Conservation (phyloP, 1,139 yeast species). For the Diutina neorugosa region DNA sequence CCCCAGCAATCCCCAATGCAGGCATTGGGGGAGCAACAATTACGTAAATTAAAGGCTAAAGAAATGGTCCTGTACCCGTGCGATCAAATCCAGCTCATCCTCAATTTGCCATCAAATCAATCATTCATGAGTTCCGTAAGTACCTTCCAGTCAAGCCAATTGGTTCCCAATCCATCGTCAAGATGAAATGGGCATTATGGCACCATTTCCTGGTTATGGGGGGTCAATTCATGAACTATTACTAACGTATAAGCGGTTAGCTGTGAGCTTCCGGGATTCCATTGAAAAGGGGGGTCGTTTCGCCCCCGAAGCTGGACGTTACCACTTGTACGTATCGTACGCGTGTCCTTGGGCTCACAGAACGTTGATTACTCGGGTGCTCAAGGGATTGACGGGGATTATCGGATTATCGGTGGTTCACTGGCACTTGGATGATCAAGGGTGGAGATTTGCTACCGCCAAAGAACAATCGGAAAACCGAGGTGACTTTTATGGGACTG, state of each 20-base stretch:
- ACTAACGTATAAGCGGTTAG: constrained; percentile 40
- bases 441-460: constrained; percentile 63
- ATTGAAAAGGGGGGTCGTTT: constrained; percentile 53
- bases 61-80: too few species aligned
- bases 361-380: constrained; percentile 58
- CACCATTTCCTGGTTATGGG: too few species aligned
- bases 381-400: constrained; percentile 60
- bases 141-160: too few species aligned
- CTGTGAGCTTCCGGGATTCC: constrained; percentile 38
- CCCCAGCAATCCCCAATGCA: too few species aligned
- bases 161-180: too few species aligned
- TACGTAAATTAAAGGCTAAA: too few species aligned
- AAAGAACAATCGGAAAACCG: constrained; percentile 11
- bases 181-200: too few species aligned
- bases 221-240: too few species aligned
- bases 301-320: constrained; percentile 67
- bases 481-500: constrained; percentile 35
- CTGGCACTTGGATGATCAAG: constrained; percentile 75
- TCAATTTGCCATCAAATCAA: too few species aligned
- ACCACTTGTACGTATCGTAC: constrained; percentile 74
- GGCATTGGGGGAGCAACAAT: too few species aligned
- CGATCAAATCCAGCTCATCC: too few species aligned
- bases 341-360: constrained; percentile 98
- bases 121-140: too few species aligned
- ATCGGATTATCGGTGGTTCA: constrained; percentile 71